Base-by-base conservation (phyloP, 345 rosid genomes). In the Populus tremula region DNA sequence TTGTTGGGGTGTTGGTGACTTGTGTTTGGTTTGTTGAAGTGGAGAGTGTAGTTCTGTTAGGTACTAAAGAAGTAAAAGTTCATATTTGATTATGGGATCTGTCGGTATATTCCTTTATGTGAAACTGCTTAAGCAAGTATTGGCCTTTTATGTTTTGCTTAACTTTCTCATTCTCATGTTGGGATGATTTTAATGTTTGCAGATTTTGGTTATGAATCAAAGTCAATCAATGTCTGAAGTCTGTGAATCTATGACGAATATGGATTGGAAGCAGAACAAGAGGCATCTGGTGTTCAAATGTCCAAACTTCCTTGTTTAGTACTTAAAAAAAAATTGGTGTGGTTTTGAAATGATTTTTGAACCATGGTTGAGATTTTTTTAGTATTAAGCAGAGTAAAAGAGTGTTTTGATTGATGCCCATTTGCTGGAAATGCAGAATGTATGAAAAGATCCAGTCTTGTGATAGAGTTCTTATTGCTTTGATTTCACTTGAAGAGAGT, bases 371-470 rank as follows among this genome's bases (percentile, higher is more conserved):
- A 31, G 31, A 5, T n/a, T 65, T 45, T 61, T 61, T 3, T 8
- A 3, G 39, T 18, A 4, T 67, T 36, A 67, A 53, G 66, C 68
- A 67, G n/a, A 69, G 79, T 53, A 64, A 27, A 68, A 27, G 41
- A 23, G 12, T 69, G 59, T 61, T 69, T 25, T 69, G 38, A 53
- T 61, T 33, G 56, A 23, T 63, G 5, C 70, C 27, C 69, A 43
- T 70, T 45, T 77, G 18, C 12, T 69, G 69, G 59, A 69, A 29
- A n/a, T 69, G 74, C 79, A 70, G 69, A 62, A 68, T 47, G 17
- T 47, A 63, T 33, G 63, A 70, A 61, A 25, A 73, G 64, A 77
- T 71, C 64, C 62, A 61, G 33, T 61, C 69, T 77, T 47, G 36
- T 64, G 25, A 49, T 62, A 41, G 21, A 62, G 18, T 69, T 73